Evolutionary conservation across 768 basidiomycete species (phyloP).

Genomic region (Agaricus blazei): DNA sequence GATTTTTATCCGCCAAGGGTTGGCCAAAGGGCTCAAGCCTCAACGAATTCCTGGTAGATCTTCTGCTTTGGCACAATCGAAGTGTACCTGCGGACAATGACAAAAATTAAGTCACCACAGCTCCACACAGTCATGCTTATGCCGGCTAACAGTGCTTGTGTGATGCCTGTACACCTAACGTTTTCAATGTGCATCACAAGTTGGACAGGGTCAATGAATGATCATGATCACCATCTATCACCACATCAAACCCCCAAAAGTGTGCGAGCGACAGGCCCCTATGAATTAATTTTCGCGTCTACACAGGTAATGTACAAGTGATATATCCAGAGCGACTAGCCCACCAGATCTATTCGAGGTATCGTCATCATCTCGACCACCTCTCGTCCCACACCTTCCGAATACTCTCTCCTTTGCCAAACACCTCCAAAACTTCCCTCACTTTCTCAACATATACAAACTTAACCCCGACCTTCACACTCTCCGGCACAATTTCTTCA

Average conservation of each 20-base stretch:
- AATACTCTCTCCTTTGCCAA: conserved; percentile 25
- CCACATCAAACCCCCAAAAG: too few relatives aligned
- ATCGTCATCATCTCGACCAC: not conserved
- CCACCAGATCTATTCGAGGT: too few relatives aligned
- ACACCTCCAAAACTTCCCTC: conserved; percentile 87
- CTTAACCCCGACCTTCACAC: conserved; percentile 91
- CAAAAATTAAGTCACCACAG: not conserved
- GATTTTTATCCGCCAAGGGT: conserved; percentile 17
- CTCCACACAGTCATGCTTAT: not conserved
- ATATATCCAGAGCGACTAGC: too few relatives aligned
- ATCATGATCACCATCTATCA: too few relatives aligned
- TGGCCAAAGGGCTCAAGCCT: too few relatives aligned
- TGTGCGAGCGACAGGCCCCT: too few relatives aligned
- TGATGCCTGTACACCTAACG: conserved; percentile 56
- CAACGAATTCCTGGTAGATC: conserved; percentile 60
- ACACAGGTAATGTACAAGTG: too few relatives aligned
- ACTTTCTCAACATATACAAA: conserved; percentile 97
- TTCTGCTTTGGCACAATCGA: conserved; percentile 74
- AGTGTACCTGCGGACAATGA: conserved; percentile 42
- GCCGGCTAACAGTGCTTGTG: conserved; percentile 53
- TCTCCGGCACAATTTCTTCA: conserved; percentile 94
- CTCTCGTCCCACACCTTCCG: conserved; percentile 7
- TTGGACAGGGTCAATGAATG: conserved; percentile 58
- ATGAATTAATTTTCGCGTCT: too few relatives aligned
- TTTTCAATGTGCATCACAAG: conserved; percentile 59